A percentile compares a stretch with the other conserved stretches of the same genome.
Conservation (phyloP, 192 early-diverging fungal genomes). For the Backusella sp. region DNA sequence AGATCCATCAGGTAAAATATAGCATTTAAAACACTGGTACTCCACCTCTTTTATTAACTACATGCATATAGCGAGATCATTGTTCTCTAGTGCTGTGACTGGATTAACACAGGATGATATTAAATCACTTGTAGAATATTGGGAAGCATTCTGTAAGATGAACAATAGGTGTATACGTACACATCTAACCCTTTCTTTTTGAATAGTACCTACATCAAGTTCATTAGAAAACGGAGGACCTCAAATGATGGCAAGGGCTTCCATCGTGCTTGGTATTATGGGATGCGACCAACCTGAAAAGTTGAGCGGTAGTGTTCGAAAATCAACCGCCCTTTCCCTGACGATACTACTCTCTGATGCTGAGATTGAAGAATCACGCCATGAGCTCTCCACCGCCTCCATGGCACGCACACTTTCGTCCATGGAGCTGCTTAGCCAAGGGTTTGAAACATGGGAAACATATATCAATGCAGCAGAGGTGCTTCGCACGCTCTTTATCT, state of each 20-base stretch:
- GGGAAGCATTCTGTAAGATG: constrained; percentile 61
- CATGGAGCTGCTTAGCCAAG: constrained; percentile 70
- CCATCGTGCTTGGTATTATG: constrained; percentile 76
- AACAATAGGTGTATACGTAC: background rate
- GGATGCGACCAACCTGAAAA: constrained; percentile 58
- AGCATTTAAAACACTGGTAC: background rate
- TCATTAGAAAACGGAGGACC: constrained; percentile 16
- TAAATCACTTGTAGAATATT: constrained; percentile 60
- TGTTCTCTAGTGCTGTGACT: constrained; percentile 55
- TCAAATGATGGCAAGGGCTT: constrained; percentile 57
- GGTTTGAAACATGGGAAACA: constrained; percentile 75
- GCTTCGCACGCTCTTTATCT: constrained; percentile 57
- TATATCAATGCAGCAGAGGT: constrained; percentile 67
- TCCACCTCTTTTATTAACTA: background rate
- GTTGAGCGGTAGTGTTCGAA: constrained; percentile 43
- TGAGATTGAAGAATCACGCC: constrained; percentile 41
- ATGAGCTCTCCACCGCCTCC: background rate
- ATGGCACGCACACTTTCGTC: constrained; percentile 23
- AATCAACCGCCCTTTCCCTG: constrained; percentile 68
- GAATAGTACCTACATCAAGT: constrained; percentile 21
- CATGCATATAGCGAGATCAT: constrained; percentile 42
- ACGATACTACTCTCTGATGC: constrained; percentile 64
- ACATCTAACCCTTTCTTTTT: background rate
- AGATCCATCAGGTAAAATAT: constrained; percentile 63
- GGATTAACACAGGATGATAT: constrained; percentile 51